These are phyloP conservation scores for Phialophora verrucosa DNA, from an alignment of 2,329 filamentous ascomycete genomes.

Conservation along the genomic window DNA sequence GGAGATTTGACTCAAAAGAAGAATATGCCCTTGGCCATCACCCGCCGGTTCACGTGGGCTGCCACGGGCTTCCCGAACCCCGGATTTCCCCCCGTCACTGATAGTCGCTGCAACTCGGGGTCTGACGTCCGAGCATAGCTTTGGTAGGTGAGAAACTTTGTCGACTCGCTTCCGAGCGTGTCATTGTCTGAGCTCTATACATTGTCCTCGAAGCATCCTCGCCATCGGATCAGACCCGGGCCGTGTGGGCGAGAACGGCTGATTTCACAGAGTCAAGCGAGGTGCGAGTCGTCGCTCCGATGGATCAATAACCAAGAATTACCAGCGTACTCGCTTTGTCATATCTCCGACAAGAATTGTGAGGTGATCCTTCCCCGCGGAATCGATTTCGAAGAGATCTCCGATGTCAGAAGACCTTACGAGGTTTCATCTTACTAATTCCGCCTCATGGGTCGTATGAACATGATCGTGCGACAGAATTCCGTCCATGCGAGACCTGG, in stretches of 20 bases:
- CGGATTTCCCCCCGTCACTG: constrained; percentile 15
- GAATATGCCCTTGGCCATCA: constrained; percentile 7
- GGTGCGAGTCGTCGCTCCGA: constrained; percentile 76
- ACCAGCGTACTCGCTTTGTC: constrained; percentile 82
- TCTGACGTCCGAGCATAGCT: constrained; percentile 16
- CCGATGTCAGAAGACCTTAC: constrained; percentile 74
- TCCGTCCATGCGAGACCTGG: constrained; percentile 71
- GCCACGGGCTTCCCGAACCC: constrained; percentile 9
- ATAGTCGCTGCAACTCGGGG: constrained; percentile 24
- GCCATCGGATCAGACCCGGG: neutral
- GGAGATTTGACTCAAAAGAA: constrained; percentile 7
- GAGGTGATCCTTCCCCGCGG: constrained; percentile 79
- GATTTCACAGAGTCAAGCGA: constrained; percentile 45
- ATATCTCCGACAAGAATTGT: constrained; percentile 79
- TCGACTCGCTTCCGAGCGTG: neutral
- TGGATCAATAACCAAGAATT: constrained; percentile 77
- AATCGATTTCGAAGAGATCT: constrained; percentile 81
- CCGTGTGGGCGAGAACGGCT: neutral
- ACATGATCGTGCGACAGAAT: constrained; percentile 79
- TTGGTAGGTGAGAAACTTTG: neutral
- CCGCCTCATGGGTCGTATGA: constrained; percentile 74
- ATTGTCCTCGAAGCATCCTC: neutral
- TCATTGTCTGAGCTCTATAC: neutral
- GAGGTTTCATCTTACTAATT: neutral
- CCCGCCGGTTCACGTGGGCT: constrained; percentile 23